Evolutionary conservation across 148 eudicot genomes (phyloP).

Genomic region (Vaccinium vitisidaea): DNA sequence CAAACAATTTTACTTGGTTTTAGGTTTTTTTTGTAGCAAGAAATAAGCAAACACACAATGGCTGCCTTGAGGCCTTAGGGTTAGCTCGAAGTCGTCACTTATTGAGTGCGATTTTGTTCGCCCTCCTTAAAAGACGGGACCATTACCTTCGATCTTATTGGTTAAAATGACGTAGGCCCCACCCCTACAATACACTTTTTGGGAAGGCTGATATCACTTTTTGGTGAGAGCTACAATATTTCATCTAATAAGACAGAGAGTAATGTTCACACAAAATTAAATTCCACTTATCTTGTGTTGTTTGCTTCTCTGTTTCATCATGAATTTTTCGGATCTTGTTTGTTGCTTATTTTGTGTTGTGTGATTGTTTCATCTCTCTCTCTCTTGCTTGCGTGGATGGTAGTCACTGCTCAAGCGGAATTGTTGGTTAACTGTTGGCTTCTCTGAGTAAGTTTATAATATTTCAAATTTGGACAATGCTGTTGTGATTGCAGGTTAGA

Average conservation of each 20-base stretch:
- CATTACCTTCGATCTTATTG: no score
- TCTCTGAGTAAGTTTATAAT: neutral
- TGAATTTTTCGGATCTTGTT: neutral
- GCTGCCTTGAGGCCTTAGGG: neutral
- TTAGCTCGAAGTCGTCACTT: neutral
- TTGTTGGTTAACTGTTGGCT: neutral
- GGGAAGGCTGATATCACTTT: no score
- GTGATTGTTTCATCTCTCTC: neutral
- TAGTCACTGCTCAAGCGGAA: neutral
- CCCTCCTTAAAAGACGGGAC: no score
- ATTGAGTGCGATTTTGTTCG: neutral
- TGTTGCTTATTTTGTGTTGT: neutral
- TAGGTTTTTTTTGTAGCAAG: neutral
- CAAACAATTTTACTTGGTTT: neutral
- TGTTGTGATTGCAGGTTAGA: slow-evolving; percentile 56
- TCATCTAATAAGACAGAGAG: no score
- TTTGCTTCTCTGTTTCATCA: no score
- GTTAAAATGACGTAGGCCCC: no score
- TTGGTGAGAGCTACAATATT: no score
- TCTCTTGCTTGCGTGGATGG: neutral
- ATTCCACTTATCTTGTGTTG: neutral
- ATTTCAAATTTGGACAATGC: neutral
- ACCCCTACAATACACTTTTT: no score
- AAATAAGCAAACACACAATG: neutral
- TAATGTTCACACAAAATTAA: no score